Base-by-base conservation (phyloP, 257 asterid genomes). In the Sherardia arvensis region DNA sequence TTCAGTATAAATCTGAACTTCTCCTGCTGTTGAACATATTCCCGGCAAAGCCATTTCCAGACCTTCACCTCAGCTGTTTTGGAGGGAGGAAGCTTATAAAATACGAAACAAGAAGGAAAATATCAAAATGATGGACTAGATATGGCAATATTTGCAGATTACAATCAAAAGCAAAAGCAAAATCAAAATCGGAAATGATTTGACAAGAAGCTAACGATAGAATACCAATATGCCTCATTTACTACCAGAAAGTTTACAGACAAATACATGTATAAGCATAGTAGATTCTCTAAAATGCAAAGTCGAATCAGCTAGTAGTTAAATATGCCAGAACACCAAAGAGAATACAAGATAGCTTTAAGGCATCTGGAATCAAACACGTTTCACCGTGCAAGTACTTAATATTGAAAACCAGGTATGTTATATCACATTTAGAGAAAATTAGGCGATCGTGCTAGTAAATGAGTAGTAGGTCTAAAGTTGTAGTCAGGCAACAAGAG, bases 1-100 rank as follows among this genome's bases (percentile, higher is more conserved):
- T 69, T 61, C 72, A 80, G 25, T 80, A 73, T 47, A 25, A 76
- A 69, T 69, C 36, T 0, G 26, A 11, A 62, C 20, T 4, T 4
- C 53, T 45, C 45, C 22, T 34, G 36, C 27, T 18, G n/a, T 26
- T 43, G 1, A 23, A 25, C 59, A 21, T 36, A 3, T 8, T 14
- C 45, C 51, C 23, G 1, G 20, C 65, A 3, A 18, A 55, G 51
- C 55, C 55, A 56, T 23, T 34, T 22, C 36, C 26, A 38, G 22
- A 12, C 34, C 20, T 21, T 4, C 40, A 14, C 27, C 47, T 58
- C 27, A 17, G 38, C 53, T 10, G 36, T 64, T 73, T 79, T 78
- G 73, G 56, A 78, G 70, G 70, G 78, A 76, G 62, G 20, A 59
- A 30, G 63, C 47, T 59, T 30, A n/a, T 1, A n/a, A 7, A 59